Conservation (phyloP, 805 yeast species). For the Starmerella geochares region DNA sequence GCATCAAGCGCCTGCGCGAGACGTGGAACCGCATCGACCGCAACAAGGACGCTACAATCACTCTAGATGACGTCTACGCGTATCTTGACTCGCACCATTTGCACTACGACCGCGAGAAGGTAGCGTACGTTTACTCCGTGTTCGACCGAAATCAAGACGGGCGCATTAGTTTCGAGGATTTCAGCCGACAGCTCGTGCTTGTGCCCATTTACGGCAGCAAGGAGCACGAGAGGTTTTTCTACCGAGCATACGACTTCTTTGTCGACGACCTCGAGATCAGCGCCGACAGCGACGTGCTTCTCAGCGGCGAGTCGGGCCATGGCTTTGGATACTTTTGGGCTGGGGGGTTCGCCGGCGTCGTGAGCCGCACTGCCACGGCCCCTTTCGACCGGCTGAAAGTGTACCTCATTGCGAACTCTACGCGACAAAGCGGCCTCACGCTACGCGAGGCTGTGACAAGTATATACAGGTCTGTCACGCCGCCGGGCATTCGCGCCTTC, state of each 20-base stretch:
- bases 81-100: constrained; percentile 53
- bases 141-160: constrained; percentile 52
- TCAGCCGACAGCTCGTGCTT: constrained; percentile 69
- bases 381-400: constrained; percentile 95
- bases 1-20: constrained; percentile 24
- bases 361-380: constrained; percentile 92
- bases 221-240: constrained; percentile 36
- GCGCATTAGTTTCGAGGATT: constrained; percentile 69
- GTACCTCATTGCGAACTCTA: constrained; percentile 68
- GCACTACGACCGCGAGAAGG: constrained; percentile 42
- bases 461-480: constrained; percentile 64
- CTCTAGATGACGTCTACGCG: constrained; percentile 34
- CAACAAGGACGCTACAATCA: constrained; percentile 19
- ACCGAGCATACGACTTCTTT: constrained; percentile 72
- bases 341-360: constrained; percentile 92
- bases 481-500: constrained; percentile 61
- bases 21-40: constrained; percentile 27
- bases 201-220: constrained; percentile 50
- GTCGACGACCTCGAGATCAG: constrained; percentile 73
- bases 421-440: constrained; percentile 41
- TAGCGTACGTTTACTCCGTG: constrained; percentile 47
- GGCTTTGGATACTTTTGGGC: constrained; percentile 88
- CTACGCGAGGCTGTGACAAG: constrained; percentile 69
- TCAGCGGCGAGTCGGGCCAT: constrained; percentile 64
- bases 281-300: constrained; percentile 85